Evolutionary conservation across 768 basidiomycete genomes (phyloP).

Genomic region (Scleroderma citrinum): DNA sequence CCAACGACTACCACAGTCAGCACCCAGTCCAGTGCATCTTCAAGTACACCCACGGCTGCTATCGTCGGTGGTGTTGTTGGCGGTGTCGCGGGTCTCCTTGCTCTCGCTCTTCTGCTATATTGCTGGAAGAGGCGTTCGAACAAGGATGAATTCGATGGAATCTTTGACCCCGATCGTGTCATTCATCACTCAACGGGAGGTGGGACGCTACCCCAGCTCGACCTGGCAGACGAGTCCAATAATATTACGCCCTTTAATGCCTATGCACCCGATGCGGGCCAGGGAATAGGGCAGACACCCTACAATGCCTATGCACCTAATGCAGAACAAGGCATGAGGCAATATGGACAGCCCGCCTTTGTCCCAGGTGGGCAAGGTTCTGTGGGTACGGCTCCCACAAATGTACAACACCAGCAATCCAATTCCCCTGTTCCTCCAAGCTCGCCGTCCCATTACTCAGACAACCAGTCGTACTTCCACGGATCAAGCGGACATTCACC

Average conservation of each 20-base stretch:
- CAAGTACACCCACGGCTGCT: conserved; percentile 28
- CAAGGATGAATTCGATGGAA: conserved; percentile 42
- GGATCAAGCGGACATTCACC: conserved; percentile 5
- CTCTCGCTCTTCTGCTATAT: conserved; percentile 25
- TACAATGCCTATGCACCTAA: neutral
- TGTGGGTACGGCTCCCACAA: neutral
- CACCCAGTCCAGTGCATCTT: neutral
- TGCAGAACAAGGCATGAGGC: conserved; percentile 17
- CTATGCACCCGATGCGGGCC: neutral
- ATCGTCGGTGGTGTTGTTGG: conserved; percentile 52
- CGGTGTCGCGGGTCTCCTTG: conserved; percentile 29
- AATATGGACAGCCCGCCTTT: conserved; percentile 13
- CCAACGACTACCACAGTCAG: conserved; percentile 6
- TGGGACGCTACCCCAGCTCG: conserved; percentile 22
- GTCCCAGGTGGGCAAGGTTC: conserved; percentile 2
- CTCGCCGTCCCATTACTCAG: conserved; percentile 6
- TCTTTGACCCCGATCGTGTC: conserved; percentile 45
- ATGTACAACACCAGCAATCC: neutral
- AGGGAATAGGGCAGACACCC: conserved; percentile 19
- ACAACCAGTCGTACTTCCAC: conserved; percentile 8
- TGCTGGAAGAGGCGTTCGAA: conserved; percentile 20
- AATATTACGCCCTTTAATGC: conserved; percentile 15
- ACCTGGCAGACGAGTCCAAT: conserved; percentile 28
- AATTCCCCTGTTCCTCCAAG: neutral
- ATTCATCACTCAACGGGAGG: conserved; percentile 21